Evolutionary conservation across 768 basidiomycete species (phyloP).

Genomic region (Mycena alexandri): DNA sequence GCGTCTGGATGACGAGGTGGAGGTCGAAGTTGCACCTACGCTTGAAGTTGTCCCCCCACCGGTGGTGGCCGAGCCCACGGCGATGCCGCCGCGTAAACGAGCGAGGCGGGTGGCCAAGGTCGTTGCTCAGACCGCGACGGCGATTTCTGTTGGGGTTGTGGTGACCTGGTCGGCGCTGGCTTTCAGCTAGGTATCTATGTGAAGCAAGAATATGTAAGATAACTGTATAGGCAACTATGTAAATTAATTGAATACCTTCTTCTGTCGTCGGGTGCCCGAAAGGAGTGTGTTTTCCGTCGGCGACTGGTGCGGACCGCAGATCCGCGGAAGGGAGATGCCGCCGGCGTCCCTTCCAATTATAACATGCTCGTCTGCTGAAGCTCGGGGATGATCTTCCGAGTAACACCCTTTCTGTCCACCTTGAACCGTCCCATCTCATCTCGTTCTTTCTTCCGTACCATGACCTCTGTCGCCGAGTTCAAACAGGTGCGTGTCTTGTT

Average conservation of each 20-base stretch:
- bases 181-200: constrained; percentile 57
- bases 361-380: constrained; percentile 2
- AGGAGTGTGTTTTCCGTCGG: neutral
- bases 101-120: constrained; percentile 57
- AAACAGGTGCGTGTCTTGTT: constrained; percentile 47
- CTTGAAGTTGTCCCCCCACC: constrained; percentile 24
- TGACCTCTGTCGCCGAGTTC: constrained; percentile 45
- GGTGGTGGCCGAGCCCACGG: constrained; percentile 30
- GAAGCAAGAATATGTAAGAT: constrained; percentile 25
- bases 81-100: constrained; percentile 56
- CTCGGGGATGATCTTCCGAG: constrained; percentile 15
- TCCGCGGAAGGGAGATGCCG: constrained; percentile 1
- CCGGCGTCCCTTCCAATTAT: constrained; percentile 21
- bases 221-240: constrained; percentile 17
- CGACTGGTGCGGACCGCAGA: constrained; percentile 1
- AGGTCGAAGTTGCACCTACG: constrained; percentile 55
- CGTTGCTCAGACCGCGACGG: constrained; percentile 70
- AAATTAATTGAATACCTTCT: constrained; percentile 23
- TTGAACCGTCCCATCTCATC: neutral
- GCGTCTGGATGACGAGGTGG: constrained; percentile 59
- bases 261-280: constrained; percentile 9
- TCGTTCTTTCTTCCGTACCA: constrained; percentile 32
- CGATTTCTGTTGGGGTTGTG: constrained; percentile 75
- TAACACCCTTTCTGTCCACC: constrained; percentile 2
- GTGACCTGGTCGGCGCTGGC: constrained; percentile 82